Conservation (phyloP, 2,329 filamentous ascomycete genomes). For the Onygenales sp. region DNA sequence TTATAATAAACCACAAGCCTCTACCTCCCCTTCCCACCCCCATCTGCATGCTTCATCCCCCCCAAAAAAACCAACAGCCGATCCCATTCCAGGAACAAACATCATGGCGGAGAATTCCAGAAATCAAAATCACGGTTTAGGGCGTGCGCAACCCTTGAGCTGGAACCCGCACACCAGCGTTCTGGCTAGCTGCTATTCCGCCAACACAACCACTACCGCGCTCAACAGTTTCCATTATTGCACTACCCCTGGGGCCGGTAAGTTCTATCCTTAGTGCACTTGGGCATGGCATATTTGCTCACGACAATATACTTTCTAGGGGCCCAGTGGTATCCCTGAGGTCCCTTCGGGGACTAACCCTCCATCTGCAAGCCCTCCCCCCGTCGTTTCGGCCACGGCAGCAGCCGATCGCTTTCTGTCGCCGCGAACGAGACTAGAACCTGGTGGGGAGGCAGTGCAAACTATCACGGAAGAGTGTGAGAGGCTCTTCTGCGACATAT, state of each 20-base stretch:
- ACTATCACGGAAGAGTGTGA: conserved; percentile 99
- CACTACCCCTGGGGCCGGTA: conserved; percentile 79
- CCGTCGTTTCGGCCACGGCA: conserved; percentile 59
- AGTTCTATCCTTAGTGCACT: conserved; percentile 17
- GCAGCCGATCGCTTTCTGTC: neutral
- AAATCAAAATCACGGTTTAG: conserved; percentile 60
- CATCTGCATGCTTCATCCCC: too few relatives aligned
- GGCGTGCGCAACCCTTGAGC: conserved; percentile 52
- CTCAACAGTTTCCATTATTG: conserved; percentile 88
- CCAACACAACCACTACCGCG: conserved; percentile 57
- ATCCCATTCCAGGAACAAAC: too few relatives aligned
- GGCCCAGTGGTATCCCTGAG: conserved; percentile 93
- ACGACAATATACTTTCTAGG: conserved; percentile 36
- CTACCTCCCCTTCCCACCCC: too few relatives aligned
- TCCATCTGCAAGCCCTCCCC: conserved; percentile 81
- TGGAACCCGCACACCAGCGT: conserved; percentile 53
- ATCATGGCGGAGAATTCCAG: conserved; percentile 3
- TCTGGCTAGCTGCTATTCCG: conserved; percentile 85
- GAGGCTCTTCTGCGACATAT: conserved; percentile 98
- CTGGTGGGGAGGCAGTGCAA: conserved; percentile 82
- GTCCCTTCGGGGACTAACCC: conserved; percentile 78
- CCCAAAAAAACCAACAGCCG: too few relatives aligned
- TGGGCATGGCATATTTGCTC: conserved; percentile 2
- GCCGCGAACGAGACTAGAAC: conserved; percentile 22
- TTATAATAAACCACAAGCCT: too few relatives aligned